Percentiles rank a stretch among this genome's conserved stretches.
These are phyloP conservation scores for Batkoa obscura DNA, from an alignment of 371 early-diverging fungal genomes.

Conservation along the genomic window DNA sequence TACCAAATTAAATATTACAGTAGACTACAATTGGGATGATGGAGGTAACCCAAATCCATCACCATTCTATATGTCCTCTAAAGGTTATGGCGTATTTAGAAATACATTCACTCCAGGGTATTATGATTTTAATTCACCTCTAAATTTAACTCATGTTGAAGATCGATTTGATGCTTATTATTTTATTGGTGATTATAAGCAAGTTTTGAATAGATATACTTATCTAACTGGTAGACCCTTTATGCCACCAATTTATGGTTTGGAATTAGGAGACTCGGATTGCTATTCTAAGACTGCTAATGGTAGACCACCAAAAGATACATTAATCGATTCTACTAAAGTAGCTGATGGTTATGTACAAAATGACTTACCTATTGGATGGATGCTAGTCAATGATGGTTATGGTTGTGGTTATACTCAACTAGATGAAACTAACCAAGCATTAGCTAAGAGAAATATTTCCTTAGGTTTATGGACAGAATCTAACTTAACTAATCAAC, in stretches of 20 bases:
- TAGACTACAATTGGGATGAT: constrained; percentile 1
- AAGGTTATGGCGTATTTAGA: not conserved
- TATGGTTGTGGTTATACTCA: not conserved
- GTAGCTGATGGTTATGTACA: not conserved
- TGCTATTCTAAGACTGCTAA: constrained; percentile 1
- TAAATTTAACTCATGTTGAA: not conserved
- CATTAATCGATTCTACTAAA: constrained; percentile 2
- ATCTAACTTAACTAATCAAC: not conserved
- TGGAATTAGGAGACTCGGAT: not conserved
- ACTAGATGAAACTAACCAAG: not conserved
- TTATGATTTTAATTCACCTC: not conserved
- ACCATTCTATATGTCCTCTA: not conserved
- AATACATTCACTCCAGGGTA: not conserved
- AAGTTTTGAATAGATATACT: not conserved
- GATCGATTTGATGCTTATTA: constrained; percentile 3
- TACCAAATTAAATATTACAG: not conserved
- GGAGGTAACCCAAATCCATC: not conserved
- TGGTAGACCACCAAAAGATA: not conserved
- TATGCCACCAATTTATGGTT: constrained; percentile 1
- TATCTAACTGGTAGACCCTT: not conserved
- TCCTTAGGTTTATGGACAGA: not conserved
- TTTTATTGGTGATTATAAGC: not conserved
- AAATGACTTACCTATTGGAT: not conserved
- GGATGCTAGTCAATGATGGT: constrained; percentile 2
- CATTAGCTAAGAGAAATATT: not conserved